These are phyloP conservation scores for Wallacemonas sp. DNA, from an alignment of 208 protist species.

Conservation along the genomic window DNA sequence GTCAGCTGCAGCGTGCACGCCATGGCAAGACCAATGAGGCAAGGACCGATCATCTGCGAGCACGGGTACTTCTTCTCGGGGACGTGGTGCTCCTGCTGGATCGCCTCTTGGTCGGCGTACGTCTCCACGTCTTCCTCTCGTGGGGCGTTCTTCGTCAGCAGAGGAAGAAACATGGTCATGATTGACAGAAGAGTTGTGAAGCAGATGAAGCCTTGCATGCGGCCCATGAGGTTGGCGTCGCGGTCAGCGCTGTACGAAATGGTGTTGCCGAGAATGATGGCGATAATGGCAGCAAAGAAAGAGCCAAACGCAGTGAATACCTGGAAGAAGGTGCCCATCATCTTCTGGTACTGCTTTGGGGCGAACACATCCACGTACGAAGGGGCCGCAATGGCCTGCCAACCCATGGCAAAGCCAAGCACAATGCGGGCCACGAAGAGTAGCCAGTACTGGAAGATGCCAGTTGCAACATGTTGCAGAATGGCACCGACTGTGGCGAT, in stretches of 20 bases:
- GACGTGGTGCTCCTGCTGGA: background rate
- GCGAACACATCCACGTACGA: slow-evolving; percentile 59
- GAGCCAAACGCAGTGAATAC: slow-evolving; percentile 48
- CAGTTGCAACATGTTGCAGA: slow-evolving; percentile 42
- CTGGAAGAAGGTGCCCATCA: slow-evolving; percentile 54
- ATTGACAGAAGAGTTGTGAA: slow-evolving; percentile 32
- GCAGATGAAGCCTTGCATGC: slow-evolving; percentile 46
- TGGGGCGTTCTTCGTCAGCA: slow-evolving; percentile 33
- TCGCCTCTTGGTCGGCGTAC: slow-evolving; percentile 21
- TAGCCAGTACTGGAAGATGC: slow-evolving; percentile 40
- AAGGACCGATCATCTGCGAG: slow-evolving; percentile 28
- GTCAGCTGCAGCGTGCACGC: slow-evolving; percentile 57
- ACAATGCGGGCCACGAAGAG: slow-evolving; percentile 56
- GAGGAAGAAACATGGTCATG: slow-evolving; percentile 33
- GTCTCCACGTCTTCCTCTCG: slow-evolving; percentile 17
- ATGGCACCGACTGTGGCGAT: slow-evolving; percentile 30
- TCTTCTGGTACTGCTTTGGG: slow-evolving; percentile 26
- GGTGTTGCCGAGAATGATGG: slow-evolving; percentile 37
- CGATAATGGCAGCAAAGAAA: slow-evolving; percentile 48
- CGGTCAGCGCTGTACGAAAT: slow-evolving; percentile 25
- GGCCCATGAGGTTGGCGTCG: slow-evolving; percentile 29
- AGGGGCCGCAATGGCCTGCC: slow-evolving; percentile 33
- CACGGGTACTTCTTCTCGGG: slow-evolving; percentile 28
- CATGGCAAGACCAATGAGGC: slow-evolving; percentile 39
- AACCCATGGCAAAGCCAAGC: slow-evolving; percentile 46